These are phyloP conservation scores for Globisporangium barbulae DNA, from an alignment of 352 stramenopile genomes.

Conservation along the genomic window DNA sequence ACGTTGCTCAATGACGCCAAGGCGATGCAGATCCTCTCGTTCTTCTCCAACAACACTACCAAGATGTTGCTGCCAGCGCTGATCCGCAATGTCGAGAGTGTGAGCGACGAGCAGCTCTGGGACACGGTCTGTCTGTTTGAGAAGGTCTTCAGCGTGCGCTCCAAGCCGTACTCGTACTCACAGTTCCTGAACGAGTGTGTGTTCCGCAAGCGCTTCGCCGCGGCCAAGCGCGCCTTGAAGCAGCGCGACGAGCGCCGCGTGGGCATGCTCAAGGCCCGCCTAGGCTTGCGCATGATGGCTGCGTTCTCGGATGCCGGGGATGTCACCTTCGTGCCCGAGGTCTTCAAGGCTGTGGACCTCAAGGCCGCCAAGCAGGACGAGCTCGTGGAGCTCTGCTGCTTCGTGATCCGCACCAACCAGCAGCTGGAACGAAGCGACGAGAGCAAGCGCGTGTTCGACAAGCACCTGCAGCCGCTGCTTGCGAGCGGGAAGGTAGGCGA, in stretches of 20 bases:
- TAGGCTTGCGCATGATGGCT: conserved; percentile 25
- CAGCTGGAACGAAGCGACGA: conserved; percentile 24
- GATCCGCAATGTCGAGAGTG: conserved; percentile 24
- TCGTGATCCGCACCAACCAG: conserved; percentile 30
- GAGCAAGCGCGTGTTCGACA: conserved; percentile 19
- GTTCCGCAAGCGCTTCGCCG: conserved; percentile 23
- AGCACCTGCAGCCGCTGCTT: conserved; percentile 23
- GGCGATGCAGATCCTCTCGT: conserved; percentile 24
- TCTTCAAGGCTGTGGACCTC: conserved; percentile 32
- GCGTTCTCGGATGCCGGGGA: conserved; percentile 27
- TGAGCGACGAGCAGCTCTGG: conserved; percentile 41
- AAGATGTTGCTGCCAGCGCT: conserved; percentile 41
- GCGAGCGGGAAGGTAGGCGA: conserved; percentile 1
- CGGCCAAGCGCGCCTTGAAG: conserved; percentile 28
- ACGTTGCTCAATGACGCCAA: conserved; percentile 33
- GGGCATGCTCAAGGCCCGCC: conserved; percentile 22
- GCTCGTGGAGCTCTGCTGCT: conserved; percentile 21
- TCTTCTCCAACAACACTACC: conserved; percentile 31
- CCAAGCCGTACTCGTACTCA: conserved; percentile 33
- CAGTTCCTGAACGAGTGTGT: conserved; percentile 44
- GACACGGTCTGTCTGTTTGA: conserved; percentile 26
- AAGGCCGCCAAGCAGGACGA: conserved; percentile 21
- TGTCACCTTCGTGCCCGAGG: conserved; percentile 27
- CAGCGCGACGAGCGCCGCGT: conserved; percentile 24
- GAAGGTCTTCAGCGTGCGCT: conserved; percentile 28